Evolutionary conservation across 2,329 filamentous ascomycete genomes (phyloP).

Genomic region (Alternaria incomplexa): DNA sequence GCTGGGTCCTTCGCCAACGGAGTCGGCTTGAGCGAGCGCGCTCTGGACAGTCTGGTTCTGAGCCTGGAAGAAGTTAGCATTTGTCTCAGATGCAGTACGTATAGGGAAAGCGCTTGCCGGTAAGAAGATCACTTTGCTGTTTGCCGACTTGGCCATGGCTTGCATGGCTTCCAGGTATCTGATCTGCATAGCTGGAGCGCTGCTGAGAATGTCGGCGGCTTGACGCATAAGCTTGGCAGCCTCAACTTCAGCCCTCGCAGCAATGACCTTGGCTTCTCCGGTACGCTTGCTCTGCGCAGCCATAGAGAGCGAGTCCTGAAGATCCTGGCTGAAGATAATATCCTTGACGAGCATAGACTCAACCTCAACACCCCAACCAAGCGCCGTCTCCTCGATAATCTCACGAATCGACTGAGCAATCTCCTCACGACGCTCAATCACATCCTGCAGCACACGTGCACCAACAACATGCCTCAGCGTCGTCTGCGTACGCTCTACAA

Average conservation of each 20-base stretch:
- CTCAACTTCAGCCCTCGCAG: constrained; percentile 95
- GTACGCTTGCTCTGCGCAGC: constrained; percentile 98
- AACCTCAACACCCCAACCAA: constrained; percentile 93
- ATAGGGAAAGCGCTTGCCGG: background rate
- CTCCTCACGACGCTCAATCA: constrained; percentile 97
- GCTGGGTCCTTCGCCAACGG: constrained; percentile 63
- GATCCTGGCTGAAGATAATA: constrained; percentile 93
- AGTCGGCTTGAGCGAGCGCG: constrained; percentile 58
- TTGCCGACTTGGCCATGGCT: constrained; percentile 93
- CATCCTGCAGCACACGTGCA: constrained; percentile 92
- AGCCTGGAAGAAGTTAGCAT: background rate
- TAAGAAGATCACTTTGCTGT: constrained; percentile 69
- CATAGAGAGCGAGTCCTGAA: constrained; percentile 97
- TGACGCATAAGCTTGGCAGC: constrained; percentile 79
- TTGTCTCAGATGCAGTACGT: background rate
- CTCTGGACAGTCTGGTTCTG: constrained; percentile 59
- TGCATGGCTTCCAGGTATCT: constrained; percentile 97
- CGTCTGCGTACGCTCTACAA: constrained; percentile 96
- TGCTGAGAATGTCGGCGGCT: constrained; percentile 72
- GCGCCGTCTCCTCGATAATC: constrained; percentile 95
- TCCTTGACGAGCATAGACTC: constrained; percentile 99
- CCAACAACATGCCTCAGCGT: constrained; percentile 96
- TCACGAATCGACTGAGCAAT: constrained; percentile 93
- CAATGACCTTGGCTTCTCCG: constrained; percentile 97
- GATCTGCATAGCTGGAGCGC: constrained; percentile 81